A percentile compares a stretch with the other conserved stretches of the same genome.
phyloP scores from a whole-genome alignment of 805 yeast genomes.

The Saccharomyces cerevisiae region DNA sequence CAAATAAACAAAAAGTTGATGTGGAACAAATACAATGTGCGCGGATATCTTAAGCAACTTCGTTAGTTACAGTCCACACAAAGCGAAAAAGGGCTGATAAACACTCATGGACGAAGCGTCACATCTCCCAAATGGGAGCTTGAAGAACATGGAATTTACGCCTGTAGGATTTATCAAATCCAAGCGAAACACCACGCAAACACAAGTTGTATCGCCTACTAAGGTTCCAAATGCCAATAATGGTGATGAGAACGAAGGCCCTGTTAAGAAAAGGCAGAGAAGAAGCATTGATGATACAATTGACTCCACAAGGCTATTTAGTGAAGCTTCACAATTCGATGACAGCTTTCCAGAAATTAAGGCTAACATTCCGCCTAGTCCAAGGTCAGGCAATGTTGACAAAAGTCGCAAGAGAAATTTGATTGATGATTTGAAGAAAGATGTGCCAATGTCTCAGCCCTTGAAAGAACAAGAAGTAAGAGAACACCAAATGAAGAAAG shows the following conservation, averaged over 20 bases:
- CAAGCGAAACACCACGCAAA: constrained; percentile 10
- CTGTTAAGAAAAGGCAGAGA: constrained; percentile 13
- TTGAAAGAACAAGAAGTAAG: constrained; percentile 27
- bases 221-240: background rate
- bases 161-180: constrained; percentile 34
- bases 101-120: constrained; percentile 7
- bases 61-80: background rate
- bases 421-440: constrained; percentile 15
- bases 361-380: background rate
- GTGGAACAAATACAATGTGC: background rate
- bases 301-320: constrained; percentile 21
- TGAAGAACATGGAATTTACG: constrained; percentile 32
- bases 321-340: constrained; percentile 28
- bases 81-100: background rate
- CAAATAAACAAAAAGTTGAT: constrained; percentile 4
- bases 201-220: background rate
- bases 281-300: constrained; percentile 19
- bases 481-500: constrained; percentile 17
- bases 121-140: constrained; percentile 19
- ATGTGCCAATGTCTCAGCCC: constrained; percentile 24
- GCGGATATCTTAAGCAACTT: background rate
- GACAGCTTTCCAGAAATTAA: constrained; percentile 24
- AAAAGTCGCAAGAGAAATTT: constrained; percentile 11
- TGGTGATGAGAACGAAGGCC: constrained; percentile 4
- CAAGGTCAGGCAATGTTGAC: background rate